Evolutionary conservation across 768 basidiomycete genomes (phyloP).

Genomic region (Filobasidium floriforme): DNA sequence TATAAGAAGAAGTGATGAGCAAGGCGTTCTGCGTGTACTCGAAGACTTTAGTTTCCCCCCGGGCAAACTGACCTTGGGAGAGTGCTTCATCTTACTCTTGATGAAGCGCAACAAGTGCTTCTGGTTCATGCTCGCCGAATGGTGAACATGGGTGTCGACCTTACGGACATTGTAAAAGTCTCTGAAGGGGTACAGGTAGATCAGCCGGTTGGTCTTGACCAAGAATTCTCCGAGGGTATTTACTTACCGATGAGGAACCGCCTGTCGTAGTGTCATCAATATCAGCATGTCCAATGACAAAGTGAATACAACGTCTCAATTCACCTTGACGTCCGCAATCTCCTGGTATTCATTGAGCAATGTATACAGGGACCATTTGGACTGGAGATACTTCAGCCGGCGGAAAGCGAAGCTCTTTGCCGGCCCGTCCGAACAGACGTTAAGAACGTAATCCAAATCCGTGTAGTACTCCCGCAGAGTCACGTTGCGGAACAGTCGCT

Average conservation of each 20-base stretch:
- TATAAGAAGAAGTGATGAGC: background rate
- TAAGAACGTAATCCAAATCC: constrained; percentile 83
- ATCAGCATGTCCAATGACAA: background rate
- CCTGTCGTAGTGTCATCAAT: constrained; percentile 45
- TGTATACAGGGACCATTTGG: constrained; percentile 89
- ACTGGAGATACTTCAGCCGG: constrained; percentile 77
- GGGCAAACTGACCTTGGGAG: constrained; percentile 34
- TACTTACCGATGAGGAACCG: constrained; percentile 70
- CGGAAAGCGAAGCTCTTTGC: constrained; percentile 93
- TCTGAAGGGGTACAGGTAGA: constrained; percentile 47
- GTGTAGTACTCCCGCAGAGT: constrained; percentile 89
- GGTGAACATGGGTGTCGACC: constrained; percentile 97
- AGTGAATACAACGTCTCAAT: constrained; percentile 22
- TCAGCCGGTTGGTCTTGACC: background rate
- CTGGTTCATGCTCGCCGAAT: constrained; percentile 99
- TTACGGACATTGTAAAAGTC: constrained; percentile 98
- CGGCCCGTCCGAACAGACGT: constrained; percentile 88
- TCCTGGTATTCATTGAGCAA: constrained; percentile 91
- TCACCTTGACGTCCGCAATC: constrained; percentile 89
- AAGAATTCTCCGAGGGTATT: background rate
- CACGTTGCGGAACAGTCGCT: constrained; percentile 69
- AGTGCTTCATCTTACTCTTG: constrained; percentile 60
- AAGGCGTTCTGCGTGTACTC: background rate
- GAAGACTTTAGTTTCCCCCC: too few relatives aligned
- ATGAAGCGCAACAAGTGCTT: constrained; percentile 97